Evolutionary conservation across 768 basidiomycete species (phyloP), one percentile per base, ranked within the genome.

Genomic region (Leccinum ochraceum): DNA sequence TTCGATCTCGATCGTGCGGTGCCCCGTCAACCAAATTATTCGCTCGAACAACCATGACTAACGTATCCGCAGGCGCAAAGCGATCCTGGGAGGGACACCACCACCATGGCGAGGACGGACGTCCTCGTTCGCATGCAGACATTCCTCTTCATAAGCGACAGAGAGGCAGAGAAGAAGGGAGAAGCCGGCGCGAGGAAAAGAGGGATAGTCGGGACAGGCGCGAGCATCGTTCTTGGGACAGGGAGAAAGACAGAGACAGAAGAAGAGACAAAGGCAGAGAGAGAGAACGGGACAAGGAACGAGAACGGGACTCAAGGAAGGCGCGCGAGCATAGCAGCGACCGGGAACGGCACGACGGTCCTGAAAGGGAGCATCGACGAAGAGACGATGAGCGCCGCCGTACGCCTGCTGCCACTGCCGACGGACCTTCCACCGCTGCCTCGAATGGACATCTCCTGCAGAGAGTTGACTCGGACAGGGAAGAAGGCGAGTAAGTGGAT

Each of bases 401-500:
- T 46, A 64, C 63, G 13, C 57, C 67, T 52, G 56, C 54, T 24
- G 36, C 57, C 24, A 46, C 49, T 14, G 66, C 54, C 16, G 66
- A 67, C 46, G 54, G 51, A 3, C 54, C 55, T 26, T 60, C 63
- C 30, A 61, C 55, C 22, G 34, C 60, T 28, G 34, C 49, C 52
- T 50, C 66, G 22, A 68, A 73, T 49, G 71, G 76, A 36, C 67
- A 60, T 56, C 65, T 49, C 46, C 61, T 61, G 5, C 66, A 68
- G n/a, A 70, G 60, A 53, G 65, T 73, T 13, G 82, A 83, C 56
- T 83, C 85, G 13, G 91, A 92, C 65, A 88, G 76, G 72, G 91
- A 94, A 78, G 94, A 95, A 81, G 94, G 91, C 81, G 94, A 96
- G 93, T 95, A 77, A 90, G 94, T 94, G 42, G 49, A 6, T 8